A percentile compares a stretch with the other conserved stretches of the same genome.
These are phyloP conservation scores for Akanthomyces muscarius DNA, from an alignment of 2,329 filamentous ascomycete species.

Conservation along the genomic window DNA sequence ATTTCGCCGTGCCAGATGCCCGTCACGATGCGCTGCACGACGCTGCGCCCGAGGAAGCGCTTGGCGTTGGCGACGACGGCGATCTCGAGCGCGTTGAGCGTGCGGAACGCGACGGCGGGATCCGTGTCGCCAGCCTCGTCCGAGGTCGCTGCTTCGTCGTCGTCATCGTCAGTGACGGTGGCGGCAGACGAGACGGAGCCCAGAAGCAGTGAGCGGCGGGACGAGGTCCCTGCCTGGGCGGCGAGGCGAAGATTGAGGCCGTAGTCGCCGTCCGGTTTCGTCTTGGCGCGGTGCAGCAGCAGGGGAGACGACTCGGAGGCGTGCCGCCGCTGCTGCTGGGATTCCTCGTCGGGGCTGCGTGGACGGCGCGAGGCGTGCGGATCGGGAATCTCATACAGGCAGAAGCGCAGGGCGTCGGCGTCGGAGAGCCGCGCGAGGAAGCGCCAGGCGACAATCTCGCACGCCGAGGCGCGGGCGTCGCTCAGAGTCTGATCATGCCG, in stretches of 20 bases:
- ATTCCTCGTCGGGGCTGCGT: constrained; percentile 35
- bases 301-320: not conserved
- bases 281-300: not conserved
- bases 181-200: constrained; percentile 51
- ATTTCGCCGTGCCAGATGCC: constrained; percentile 85
- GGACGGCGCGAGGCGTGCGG: constrained; percentile 11
- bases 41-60: constrained; percentile 74
- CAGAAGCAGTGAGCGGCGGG: constrained; percentile 43
- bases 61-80: constrained; percentile 78
- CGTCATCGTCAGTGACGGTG: constrained; percentile 26
- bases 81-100: constrained; percentile 83
- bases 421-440: constrained; percentile 69
- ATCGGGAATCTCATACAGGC: constrained; percentile 66
- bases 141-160: constrained; percentile 28
- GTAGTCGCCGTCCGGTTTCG: constrained; percentile 22
- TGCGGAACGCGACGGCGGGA: constrained; percentile 68
- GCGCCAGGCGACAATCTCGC: constrained; percentile 78
- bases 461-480: constrained; percentile 66
- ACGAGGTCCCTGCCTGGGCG: not conserved
- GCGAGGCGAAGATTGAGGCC: constrained; percentile 33
- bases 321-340: constrained; percentile 45
- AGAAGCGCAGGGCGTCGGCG: constrained; percentile 68
- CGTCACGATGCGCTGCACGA: constrained; percentile 78
- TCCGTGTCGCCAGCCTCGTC: constrained; percentile 49
- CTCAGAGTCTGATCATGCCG: constrained; percentile 62